A percentile compares a stretch with the other conserved stretches of the same genome.
Evolutionary conservation across 306 rosid genomes (phyloP).

Genomic region (Rubus parviflorus): DNA sequence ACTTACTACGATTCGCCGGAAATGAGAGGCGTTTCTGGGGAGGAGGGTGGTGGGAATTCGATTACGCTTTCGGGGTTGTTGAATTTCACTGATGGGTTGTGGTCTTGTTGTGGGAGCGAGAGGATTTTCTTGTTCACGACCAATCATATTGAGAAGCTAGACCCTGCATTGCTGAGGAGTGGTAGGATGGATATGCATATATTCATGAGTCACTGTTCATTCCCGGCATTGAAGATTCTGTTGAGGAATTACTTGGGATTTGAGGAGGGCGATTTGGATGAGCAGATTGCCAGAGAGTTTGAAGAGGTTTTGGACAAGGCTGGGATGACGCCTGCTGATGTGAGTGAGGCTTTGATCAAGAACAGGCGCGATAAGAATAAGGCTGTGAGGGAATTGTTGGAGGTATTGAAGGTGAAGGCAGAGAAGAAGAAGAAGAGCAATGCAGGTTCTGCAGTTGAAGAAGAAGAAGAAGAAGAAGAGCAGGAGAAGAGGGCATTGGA

Average conservation of each 20-base stretch:
- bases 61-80: conserved; percentile 86
- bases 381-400: conserved; percentile 60
- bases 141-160: conserved; percentile 95
- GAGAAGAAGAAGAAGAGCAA: conserved; percentile 42
- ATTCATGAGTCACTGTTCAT: conserved; percentile 75
- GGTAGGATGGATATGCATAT: conserved; percentile 99
- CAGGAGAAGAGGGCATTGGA: conserved; percentile 95
- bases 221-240: conserved; percentile 67
- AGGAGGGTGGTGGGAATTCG: conserved; percentile 59
- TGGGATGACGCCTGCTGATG: conserved; percentile 88
- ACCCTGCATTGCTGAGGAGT: conserved; percentile 81
- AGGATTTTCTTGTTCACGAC: conserved; percentile 91
- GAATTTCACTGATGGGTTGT: conserved; percentile 91
- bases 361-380: conserved; percentile 54
- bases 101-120: conserved; percentile 99
- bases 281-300: conserved; percentile 26
- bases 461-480: conserved; percentile 70
- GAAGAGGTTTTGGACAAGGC: conserved; percentile 61
- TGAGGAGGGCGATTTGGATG: conserved; percentile 43
- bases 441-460: conserved; percentile 11
- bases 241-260: conserved; percentile 64
- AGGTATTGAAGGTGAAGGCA: conserved; percentile 52
- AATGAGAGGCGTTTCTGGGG: conserved; percentile 38
- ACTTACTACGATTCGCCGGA: conserved; percentile 38
- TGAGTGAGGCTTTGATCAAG: conserved; percentile 88